Base-by-base conservation (phyloP, 2,329 filamentous ascomycete genomes). In the Ilyonectria sp. region DNA sequence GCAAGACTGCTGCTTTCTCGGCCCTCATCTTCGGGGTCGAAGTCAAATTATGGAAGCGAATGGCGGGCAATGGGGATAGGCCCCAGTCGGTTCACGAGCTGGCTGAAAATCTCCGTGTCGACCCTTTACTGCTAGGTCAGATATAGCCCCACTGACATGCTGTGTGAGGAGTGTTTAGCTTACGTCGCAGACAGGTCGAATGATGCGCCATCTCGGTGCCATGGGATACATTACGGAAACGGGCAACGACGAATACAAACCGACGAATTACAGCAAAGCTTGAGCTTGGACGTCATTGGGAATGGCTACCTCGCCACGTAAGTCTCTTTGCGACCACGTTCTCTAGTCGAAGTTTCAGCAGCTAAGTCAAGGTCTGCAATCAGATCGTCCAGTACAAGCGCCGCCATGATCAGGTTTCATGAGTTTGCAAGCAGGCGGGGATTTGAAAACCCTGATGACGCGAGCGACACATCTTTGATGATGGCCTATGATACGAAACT, bases 191-290 rank as follows among this genome's bases (percentile, higher is more conserved):
- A 4, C 17, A 63, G 65, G 65, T 17, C 77, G 78, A 13, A 63
- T 81, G 17, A 68, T 82, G 74, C 75, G 77, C n/a, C 80, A 82
- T 61, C 62, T 82, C 3, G 73, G 70, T 7, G 79, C 80, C 19
- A 79, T 81, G 76, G 79, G 80, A 1, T 77, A 81, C 61, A 66
- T 83, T 40, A 59, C 70, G 9, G 79, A 82, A 66, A 76, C 71
- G 0, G 77, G 71, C 0, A 58, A 63, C 0, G 78, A 82, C 47
- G 72, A 78, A 56, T 82, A 82, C 70, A 71, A 69, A 63, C 74
- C 77, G 1, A 83, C 77, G 54, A 80, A 76, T 62, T 82, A 80
- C 53, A 71, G 74, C 44, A 79, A 74, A 52, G 73, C 79, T 50
- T 82, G 23, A 76, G 71, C 49, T 69, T 80, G 35, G 70, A 72